Evolutionary conservation across 108 stramenopile genomes (phyloP).

Genomic region (Cyclostephanos tholiformis): DNA sequence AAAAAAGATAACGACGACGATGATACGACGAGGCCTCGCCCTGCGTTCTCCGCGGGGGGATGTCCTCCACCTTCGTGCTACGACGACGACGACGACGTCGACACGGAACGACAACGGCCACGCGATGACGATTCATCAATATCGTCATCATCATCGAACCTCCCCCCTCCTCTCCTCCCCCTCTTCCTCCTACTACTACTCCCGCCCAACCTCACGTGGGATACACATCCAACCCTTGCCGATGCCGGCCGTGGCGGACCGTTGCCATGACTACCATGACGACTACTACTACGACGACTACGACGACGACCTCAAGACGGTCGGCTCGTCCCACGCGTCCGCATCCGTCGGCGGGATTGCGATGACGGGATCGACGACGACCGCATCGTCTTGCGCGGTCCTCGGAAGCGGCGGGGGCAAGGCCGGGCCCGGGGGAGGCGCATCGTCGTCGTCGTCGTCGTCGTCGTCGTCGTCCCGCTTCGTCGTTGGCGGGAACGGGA

Average conservation of each 20-base stretch:
- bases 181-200: background rate
- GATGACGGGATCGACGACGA: background rate
- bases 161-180: background rate
- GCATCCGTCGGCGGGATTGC: background rate
- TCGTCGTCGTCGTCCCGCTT: background rate
- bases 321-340: too few relatives aligned
- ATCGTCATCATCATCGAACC: background rate
- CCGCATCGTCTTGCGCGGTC: background rate
- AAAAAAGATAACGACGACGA: background rate
- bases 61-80: background rate
- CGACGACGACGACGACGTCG: background rate
- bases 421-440: background rate
- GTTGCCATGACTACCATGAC: slow-evolving; percentile 9
- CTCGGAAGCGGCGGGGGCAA: background rate
- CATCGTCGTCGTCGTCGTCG: background rate
- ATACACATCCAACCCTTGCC: slow-evolving; percentile 46
- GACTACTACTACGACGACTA: background rate
- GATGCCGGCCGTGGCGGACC: slow-evolving; percentile 40
- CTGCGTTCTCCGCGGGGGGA: background rate
- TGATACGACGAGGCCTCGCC: slow-evolving; percentile 15
- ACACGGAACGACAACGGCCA: background rate
- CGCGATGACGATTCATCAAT: background rate
- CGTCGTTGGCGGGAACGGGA: slow-evolving; percentile 5
- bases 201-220: background rate
- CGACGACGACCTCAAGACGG: slow-evolving; percentile 24